phyloP scores from a whole-genome alignment of 345 rosid species.

The Combretum micranthum region DNA sequence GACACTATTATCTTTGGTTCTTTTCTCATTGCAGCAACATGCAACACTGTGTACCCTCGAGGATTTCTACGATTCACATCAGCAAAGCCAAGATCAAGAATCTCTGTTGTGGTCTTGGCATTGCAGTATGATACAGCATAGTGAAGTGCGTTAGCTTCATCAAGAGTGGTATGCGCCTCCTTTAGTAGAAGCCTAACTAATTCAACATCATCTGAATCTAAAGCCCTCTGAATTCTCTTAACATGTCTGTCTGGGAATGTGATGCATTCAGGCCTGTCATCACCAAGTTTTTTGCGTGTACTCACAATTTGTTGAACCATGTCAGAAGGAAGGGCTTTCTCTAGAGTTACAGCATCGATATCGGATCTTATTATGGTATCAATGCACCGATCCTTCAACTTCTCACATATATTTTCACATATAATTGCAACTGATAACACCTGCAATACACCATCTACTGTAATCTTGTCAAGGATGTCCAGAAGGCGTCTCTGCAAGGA shows the following conservation, averaged over 20 bases:
- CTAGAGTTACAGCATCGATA: constrained; percentile 49
- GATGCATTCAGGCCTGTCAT: constrained; percentile 22
- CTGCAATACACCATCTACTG: constrained; percentile 48
- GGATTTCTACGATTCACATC: constrained; percentile 51
- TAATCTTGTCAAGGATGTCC: constrained; percentile 53
- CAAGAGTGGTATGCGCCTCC: constrained; percentile 67
- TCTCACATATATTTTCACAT: constrained; percentile 52
- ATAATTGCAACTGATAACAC: constrained; percentile 45
- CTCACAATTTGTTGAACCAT: constrained; percentile 41
- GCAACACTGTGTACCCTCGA: constrained; percentile 73
- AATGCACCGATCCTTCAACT: constrained; percentile 37
- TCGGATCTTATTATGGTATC: constrained; percentile 53
- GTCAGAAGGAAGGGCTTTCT: constrained; percentile 48
- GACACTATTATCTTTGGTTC: constrained; percentile 75
- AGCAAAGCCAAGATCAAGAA: constrained; percentile 67
- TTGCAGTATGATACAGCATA: constrained; percentile 82
- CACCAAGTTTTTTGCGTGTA: constrained; percentile 31
- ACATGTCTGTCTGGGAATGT: constrained; percentile 46
- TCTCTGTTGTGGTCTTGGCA: constrained; percentile 65
- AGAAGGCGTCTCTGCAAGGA: constrained; percentile 57
- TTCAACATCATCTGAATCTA: constrained; percentile 85
- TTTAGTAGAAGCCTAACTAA: constrained; percentile 67
- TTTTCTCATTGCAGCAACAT: constrained; percentile 69
- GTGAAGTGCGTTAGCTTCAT: constrained; percentile 66
- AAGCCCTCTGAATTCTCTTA: constrained; percentile 57